Evolutionary conservation across 108 stramenopile genomes (phyloP), one percentile per base, ranked within the genome.

Genomic region (Aurantiochytrium sp.): DNA sequence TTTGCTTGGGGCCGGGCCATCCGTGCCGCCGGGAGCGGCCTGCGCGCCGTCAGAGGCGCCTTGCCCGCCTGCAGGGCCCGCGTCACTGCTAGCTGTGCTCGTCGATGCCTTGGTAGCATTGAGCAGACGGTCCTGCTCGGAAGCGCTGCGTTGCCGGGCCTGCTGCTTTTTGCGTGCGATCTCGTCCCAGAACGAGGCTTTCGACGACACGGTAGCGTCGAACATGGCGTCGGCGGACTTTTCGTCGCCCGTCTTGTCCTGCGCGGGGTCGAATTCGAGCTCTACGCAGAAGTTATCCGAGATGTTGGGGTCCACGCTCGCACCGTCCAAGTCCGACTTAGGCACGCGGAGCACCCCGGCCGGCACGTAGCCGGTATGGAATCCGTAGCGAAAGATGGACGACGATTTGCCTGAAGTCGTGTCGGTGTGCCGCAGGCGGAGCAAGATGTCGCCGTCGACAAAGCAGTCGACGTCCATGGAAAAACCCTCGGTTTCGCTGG

Each of bases 291-390:
- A 97, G 69, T 96, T 96, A 85, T 96, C 95, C 17, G 94, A 87
- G 86, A 95, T 97, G 36, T 97, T 93, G 37, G 91, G 89, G 65
- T 99, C 98, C 32, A 87, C 90, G 68, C 96, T 96, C 15, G 97
- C 96, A 36, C 97, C 97, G 90, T 99, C 98, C 86, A 99, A 92
- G 89, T 99, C 96, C 17, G 94, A 86, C 90, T 97, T 98, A 4
- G 94, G 95, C 53, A 99, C 88, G 37, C 97, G 89, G 90, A 99
- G 89, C 4, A 97, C 96, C 21, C 96, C 96, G 39, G 95, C 93
- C 3, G 96, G 95, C 27, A 96, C 94, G 69, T 97, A 98, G 4
- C 98, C 98, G 15, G 97, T 98, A 90, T 99, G 97, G 81, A 99
- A 97, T 34, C 96, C 97, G 12, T 96, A 96, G 59, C 98, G 94